Percentiles rank a stretch among this genome's conserved stretches.
phyloP scores from a whole-genome alignment of 441 rosid genomes.

The Pelargonium citronellum region DNA sequence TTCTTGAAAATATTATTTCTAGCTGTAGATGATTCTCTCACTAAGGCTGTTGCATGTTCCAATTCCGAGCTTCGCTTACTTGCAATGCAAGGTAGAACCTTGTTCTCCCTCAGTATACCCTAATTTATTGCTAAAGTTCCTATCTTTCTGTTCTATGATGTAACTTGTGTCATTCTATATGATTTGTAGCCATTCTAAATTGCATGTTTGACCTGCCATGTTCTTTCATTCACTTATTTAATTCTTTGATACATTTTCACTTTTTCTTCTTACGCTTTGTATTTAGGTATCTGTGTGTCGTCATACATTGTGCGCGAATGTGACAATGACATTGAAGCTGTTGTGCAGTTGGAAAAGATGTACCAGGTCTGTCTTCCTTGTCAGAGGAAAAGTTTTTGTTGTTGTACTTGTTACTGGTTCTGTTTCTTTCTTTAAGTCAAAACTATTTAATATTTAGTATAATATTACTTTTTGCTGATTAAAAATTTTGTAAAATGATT shows the following conservation, averaged over 20 bases:
- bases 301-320: slow-evolving; percentile 48
- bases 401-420: too few relatives aligned
- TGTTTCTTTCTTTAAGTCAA: too few relatives aligned
- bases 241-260: not conserved
- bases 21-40: slow-evolving; percentile 38
- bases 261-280: not conserved
- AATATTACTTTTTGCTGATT: slow-evolving; percentile 12
- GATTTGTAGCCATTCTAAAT: not conserved
- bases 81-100: slow-evolving; percentile 71
- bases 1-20: too few relatives aligned
- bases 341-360: slow-evolving; percentile 58
- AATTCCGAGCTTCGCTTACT: slow-evolving; percentile 56
- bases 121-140: not conserved
- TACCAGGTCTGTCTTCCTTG: slow-evolving; percentile 42
- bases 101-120: not conserved
- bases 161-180: too few relatives aligned
- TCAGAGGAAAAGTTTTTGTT: too few relatives aligned
- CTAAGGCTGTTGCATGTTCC: slow-evolving; percentile 43
- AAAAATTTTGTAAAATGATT: slow-evolving; percentile 4
- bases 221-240: not conserved
- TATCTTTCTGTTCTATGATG: not conserved
- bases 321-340: slow-evolving; percentile 36
- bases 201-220: not conserved
- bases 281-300: slow-evolving; percentile 73
- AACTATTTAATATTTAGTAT: too few relatives aligned